Evolutionary conservation across 768 basidiomycete genomes (phyloP).

Genomic region (Termitomyces sp.): DNA sequence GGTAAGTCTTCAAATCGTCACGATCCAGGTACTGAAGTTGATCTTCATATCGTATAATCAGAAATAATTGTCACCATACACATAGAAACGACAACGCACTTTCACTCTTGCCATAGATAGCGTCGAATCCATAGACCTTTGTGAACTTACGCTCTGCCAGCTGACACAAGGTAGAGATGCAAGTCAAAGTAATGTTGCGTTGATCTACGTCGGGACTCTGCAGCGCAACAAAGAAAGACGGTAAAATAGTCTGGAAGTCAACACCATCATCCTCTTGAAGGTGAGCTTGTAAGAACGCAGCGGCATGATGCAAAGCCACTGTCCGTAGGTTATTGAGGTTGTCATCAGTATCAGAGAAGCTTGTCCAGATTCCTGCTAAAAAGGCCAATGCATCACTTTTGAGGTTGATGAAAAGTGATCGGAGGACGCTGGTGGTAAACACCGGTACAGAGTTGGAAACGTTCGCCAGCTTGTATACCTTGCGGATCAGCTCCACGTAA

Average conservation of each 20-base stretch:
- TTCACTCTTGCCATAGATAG: conserved; percentile 61
- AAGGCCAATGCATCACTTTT: conserved; percentile 74
- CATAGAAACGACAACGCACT: conserved; percentile 34
- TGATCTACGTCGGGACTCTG: conserved; percentile 38
- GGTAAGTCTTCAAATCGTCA: conserved; percentile 57
- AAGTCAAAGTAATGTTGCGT: conserved; percentile 54
- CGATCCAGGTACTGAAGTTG: conserved; percentile 71
- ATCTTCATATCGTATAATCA: conserved; percentile 14
- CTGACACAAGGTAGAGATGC: conserved; percentile 44
- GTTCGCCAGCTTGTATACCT: conserved; percentile 67
- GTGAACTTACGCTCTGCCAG: conserved; percentile 40
- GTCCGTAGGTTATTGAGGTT: conserved; percentile 33
- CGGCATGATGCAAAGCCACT: conserved; percentile 69
- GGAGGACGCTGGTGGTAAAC: conserved; percentile 57
- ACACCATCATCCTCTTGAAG: conserved; percentile 43
- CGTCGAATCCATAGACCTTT: conserved; percentile 69
- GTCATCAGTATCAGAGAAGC: conserved; percentile 20
- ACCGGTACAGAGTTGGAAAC: conserved; percentile 42
- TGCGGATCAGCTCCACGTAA: conserved; percentile 60
- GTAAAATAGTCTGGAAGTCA: conserved; percentile 81
- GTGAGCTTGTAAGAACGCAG: conserved; percentile 80
- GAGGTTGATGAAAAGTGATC: conserved; percentile 62
- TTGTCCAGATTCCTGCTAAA: conserved; percentile 69
- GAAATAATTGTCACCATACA: conserved; percentile 4
- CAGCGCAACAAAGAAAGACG: conserved; percentile 62